Percentiles rank a stretch among this genome's conserved stretches.
These are phyloP conservation scores for Harringtonia lauricola DNA, from an alignment of 2,329 filamentous ascomycete species.

Conservation along the genomic window DNA sequence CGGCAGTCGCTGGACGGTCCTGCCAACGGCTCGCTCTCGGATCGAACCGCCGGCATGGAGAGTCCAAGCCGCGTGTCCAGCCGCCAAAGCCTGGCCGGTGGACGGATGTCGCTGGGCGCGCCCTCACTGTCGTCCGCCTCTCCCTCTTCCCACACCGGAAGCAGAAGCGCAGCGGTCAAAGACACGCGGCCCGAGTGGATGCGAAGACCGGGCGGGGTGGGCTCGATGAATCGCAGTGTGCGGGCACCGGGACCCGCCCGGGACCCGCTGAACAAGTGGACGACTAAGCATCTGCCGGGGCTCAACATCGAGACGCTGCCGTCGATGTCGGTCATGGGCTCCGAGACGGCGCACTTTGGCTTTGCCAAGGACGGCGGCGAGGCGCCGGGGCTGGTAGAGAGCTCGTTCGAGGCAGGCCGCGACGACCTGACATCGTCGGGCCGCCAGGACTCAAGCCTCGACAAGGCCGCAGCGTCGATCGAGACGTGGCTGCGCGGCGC, in stretches of 20 bases:
- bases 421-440: conserved; percentile 23
- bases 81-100: conserved; percentile 30
- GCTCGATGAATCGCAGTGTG: conserved; percentile 62
- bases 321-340: conserved; percentile 54
- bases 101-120: conserved; percentile 19
- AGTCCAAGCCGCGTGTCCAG: conserved; percentile 26
- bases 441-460: conserved; percentile 48
- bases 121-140: conserved; percentile 18
- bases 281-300: conserved; percentile 71
- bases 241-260: conserved; percentile 70
- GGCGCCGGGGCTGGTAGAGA: conserved; percentile 35
- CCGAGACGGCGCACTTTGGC: conserved; percentile 47
- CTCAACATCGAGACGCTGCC: conserved; percentile 60
- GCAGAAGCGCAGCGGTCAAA: conserved; percentile 8
- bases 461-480: conserved; percentile 76
- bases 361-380: conserved; percentile 27
- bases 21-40: conserved; percentile 13
- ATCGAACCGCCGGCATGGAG: conserved; percentile 16
- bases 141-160: conserved; percentile 17
- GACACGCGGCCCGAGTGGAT: conserved; percentile 49
- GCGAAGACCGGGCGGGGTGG: conserved; percentile 77
- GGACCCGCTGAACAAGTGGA: conserved; percentile 75
- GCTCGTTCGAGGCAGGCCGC: conserved; percentile 33
- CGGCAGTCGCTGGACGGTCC: conserved; percentile 48
- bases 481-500: conserved; percentile 87